Evolutionary conservation across 129 eudicot genomes (phyloP).

Genomic region (Silybum marianum): DNA sequence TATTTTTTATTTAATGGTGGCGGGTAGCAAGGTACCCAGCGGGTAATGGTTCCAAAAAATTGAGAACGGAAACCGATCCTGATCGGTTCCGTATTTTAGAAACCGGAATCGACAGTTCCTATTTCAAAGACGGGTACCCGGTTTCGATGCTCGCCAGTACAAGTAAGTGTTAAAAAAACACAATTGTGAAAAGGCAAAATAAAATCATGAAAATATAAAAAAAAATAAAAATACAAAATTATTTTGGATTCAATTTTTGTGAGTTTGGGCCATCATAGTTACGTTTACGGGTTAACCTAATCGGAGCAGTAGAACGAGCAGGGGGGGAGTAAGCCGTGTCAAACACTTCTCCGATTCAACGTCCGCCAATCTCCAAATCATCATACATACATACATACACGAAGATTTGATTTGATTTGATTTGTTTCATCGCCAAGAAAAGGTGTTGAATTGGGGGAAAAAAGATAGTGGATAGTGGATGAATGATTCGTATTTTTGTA

Average conservation of each 20-base stretch:
- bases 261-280: constrained; percentile 15
- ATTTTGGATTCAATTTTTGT: neutral
- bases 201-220: no score
- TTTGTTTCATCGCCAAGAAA: constrained; percentile 3
- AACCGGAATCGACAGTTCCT: no score
- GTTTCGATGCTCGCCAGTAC: no score
- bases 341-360: constrained; percentile 24
- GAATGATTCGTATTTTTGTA: neutral
- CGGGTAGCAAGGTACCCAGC: no score
- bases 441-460: constrained; percentile 7
- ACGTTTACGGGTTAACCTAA: constrained; percentile 25
- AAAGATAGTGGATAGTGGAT: constrained; percentile 21
- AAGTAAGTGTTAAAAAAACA: no score
- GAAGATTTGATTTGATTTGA: constrained; percentile 17
- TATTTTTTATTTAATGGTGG: no score
- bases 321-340: neutral
- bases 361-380: constrained; percentile 8
- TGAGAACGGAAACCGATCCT: no score
- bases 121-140: no score
- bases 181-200: no score
- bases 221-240: no score
- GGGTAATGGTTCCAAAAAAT: no score
- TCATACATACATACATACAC: neutral
- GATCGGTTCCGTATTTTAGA: no score
- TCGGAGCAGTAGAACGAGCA: constrained; percentile 19